Evolutionary conservation across 805 yeast genomes (phyloP).

Genomic region (Kurtzmaniella cleridarum): DNA sequence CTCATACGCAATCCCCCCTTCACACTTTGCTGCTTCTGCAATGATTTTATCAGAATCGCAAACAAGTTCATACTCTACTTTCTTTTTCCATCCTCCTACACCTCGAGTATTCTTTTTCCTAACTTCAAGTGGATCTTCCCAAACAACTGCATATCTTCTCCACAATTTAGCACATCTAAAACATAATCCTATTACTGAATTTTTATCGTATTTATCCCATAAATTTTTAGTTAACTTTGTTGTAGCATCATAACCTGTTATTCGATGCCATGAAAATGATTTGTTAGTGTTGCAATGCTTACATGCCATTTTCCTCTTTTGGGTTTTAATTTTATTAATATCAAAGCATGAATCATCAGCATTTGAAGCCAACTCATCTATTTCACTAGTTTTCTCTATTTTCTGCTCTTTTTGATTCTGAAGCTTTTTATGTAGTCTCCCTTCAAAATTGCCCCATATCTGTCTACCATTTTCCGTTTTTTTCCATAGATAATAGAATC

Average conservation of each 20-base stretch:
- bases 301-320: conserved; percentile 49
- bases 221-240: conserved; percentile 20
- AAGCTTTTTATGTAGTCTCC: conserved; percentile 57
- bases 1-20: conserved; percentile 19
- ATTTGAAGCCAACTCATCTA: conserved; percentile 53
- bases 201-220: conserved; percentile 9
- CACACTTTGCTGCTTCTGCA: conserved; percentile 39
- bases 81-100: conserved; percentile 52
- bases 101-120: conserved; percentile 41
- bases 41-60: conserved; percentile 56
- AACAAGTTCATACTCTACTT: conserved; percentile 61
- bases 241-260: conserved; percentile 52
- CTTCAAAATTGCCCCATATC: conserved; percentile 81
- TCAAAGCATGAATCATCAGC: conserved; percentile 74
- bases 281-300: conserved; percentile 59
- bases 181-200: conserved; percentile 60
- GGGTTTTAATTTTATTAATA: conserved; percentile 38
- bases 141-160: conserved; percentile 82
- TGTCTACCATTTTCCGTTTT: conserved; percentile 68
- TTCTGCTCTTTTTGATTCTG: conserved; percentile 23
- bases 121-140: conserved; percentile 78
- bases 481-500: conserved; percentile 90
- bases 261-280: conserved; percentile 63
- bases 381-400: conserved; percentile 11
- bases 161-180: conserved; percentile 83